Evolutionary conservation across 495 filamentous ascomycete genomes (phyloP), one percentile per base, ranked within the genome.

Genomic region (Daldinia concentrica): DNA sequence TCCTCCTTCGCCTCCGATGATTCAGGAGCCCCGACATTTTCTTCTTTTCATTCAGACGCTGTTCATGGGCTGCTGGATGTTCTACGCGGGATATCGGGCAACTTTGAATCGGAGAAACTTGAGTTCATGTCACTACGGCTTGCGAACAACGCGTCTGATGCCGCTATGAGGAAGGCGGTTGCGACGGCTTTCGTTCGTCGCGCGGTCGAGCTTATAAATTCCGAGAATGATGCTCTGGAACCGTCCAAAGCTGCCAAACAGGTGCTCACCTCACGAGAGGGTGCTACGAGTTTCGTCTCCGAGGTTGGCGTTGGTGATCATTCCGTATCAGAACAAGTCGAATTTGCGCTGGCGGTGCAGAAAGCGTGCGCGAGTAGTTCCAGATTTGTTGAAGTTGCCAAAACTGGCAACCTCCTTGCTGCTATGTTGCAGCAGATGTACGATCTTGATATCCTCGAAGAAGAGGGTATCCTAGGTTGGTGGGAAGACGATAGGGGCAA

Each of bases 71-170:
- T 98, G 29, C 86, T 94, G 51, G 93, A 97, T 73, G 90, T 93
- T 45, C 83, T 99, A 39, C 82, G 83, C 43, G 81, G 77, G 2
- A 79, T 77, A 32, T 88, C 88, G 61, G 89, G 91, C 57, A 88
- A 92, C 43, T 88, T 93, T n/a, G 92, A 95, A 75, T 91, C 91
- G 11, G 93, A 95, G 8, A 90, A 92, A 72, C 84, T 98, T 11
- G 95, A 99, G 77, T 90, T 99, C 45, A 95, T 91, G 81, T 90
- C 92, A 72, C 86, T 97, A 37, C 89, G 94, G 6, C 92, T 99
- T 81, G 91, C 89, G 24, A 91, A 90, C 68, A 93, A 99, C 76
- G 96, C 95, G 6, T 92, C 91, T 2, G 94, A 97, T 70, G 85
- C 90, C 73, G 90, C 94, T 78, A 91, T 98, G 66, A 92, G 95